These are phyloP conservation scores for Chlorella sp. DNA, from an alignment of 139 green algal genomes.

Conservation along the genomic window DNA sequence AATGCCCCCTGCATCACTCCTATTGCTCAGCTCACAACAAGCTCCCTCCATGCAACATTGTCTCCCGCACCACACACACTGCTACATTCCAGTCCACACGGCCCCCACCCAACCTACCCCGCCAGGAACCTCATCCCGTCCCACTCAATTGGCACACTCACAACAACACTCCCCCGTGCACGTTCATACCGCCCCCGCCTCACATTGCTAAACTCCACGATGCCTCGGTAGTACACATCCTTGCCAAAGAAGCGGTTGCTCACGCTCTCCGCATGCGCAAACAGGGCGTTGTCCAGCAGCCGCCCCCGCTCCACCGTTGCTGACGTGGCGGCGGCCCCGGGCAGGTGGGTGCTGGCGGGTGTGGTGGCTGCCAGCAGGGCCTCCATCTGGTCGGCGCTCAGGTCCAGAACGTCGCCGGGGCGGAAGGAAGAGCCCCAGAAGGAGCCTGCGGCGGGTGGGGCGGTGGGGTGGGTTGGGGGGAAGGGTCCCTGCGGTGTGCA, in stretches of 20 bases:
- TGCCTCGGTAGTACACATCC: conserved; percentile 63
- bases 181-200: neutral
- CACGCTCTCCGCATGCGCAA: conserved; percentile 61
- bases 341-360: neutral
- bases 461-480: neutral
- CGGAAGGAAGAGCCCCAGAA: conserved; percentile 57
- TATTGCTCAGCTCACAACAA: no score
- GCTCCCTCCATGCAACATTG: no score
- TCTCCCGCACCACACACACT: no score
- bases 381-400: conserved; percentile 54
- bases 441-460: conserved; percentile 9
- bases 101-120: no score
- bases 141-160: no score
- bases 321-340: neutral
- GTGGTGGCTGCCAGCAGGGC: conserved; percentile 28
- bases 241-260: conserved; percentile 60
- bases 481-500: no score
- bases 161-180: neutral
- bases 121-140: no score
- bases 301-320: conserved; percentile 3
- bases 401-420: conserved; percentile 54
- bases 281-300: conserved; percentile 64
- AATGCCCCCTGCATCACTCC: no score
- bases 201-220: conserved; percentile 74
- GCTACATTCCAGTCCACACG: no score